Percentiles rank a stretch among this genome's conserved stretches.
phyloP scores from a whole-genome alignment of 1,139 yeast genomes.

The Hansenula anomala region DNA sequence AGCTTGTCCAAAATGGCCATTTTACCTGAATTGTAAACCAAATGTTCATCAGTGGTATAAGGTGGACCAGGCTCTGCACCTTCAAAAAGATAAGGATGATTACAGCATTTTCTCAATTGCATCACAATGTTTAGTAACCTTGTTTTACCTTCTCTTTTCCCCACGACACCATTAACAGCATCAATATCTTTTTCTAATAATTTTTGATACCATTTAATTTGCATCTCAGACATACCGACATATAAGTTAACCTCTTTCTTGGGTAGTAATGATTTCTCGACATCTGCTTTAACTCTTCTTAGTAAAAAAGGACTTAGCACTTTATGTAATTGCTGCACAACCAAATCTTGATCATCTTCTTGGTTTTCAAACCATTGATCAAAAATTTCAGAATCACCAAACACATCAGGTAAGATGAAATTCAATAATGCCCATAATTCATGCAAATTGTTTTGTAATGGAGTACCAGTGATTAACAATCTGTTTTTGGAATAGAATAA shows the following conservation, averaged over 20 bases:
- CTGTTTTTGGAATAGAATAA: slow-evolving; percentile 81
- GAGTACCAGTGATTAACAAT: slow-evolving; percentile 90
- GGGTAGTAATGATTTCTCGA: slow-evolving; percentile 84
- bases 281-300: slow-evolving; percentile 89
- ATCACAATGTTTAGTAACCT: slow-evolving; percentile 87
- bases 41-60: slow-evolving; percentile 91
- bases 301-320: slow-evolving; percentile 82
- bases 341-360: slow-evolving; percentile 61
- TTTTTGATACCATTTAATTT: slow-evolving; percentile 83
- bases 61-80: slow-evolving; percentile 99
- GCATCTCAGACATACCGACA: slow-evolving; percentile 95
- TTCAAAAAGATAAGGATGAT: slow-evolving; percentile 93
- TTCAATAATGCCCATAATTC: slow-evolving; percentile 94
- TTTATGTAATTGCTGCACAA: slow-evolving; percentile 81
- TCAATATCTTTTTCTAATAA: slow-evolving; percentile 89
- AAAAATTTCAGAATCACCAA: slow-evolving; percentile 83
- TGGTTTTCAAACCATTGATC: slow-evolving; percentile 77
- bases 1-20: slow-evolving; percentile 86
- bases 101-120: slow-evolving; percentile 96
- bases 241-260: slow-evolving; percentile 87
- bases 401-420: slow-evolving; percentile 89
- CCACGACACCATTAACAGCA: slow-evolving; percentile 91
- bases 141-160: slow-evolving; percentile 87
- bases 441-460: slow-evolving; percentile 88
- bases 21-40: slow-evolving; percentile 83